Evolutionary conservation across 345 rosid species (phyloP).

Genomic region (Cardamine occulta): DNA sequence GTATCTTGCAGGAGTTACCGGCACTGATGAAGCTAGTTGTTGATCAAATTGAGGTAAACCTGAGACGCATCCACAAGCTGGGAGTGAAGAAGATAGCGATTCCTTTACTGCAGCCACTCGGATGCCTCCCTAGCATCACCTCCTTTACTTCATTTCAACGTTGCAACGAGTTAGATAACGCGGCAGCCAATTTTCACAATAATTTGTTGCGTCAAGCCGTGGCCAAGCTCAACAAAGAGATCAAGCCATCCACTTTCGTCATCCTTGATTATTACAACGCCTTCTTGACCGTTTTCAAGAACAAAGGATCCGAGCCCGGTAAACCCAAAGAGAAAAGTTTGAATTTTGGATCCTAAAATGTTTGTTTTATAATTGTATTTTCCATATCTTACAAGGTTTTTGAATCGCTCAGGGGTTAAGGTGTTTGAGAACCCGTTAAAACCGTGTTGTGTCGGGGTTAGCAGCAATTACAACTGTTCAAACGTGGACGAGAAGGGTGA

Average conservation of each 20-base stretch:
- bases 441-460: slow-evolving; percentile 62
- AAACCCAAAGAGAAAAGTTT: not conserved
- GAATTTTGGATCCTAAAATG: not conserved
- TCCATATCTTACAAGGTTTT: not conserved
- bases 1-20: slow-evolving; percentile 55
- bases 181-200: slow-evolving; percentile 56
- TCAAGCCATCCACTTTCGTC: slow-evolving; percentile 46
- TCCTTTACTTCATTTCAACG: slow-evolving; percentile 40
- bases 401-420: slow-evolving; percentile 38
- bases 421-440: slow-evolving; percentile 55
- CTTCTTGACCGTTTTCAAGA: slow-evolving; percentile 53
- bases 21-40: slow-evolving; percentile 53
- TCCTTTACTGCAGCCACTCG: slow-evolving; percentile 61
- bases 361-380: not conserved
- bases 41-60: slow-evolving; percentile 52
- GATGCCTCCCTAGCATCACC: slow-evolving; percentile 71
- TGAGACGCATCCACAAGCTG: slow-evolving; percentile 52
- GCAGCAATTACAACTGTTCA: slow-evolving; percentile 46
- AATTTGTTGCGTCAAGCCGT: slow-evolving; percentile 53
- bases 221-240: slow-evolving; percentile 48
- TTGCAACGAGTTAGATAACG: slow-evolving; percentile 54
- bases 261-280: slow-evolving; percentile 61
- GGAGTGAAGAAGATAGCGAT: slow-evolving; percentile 68
- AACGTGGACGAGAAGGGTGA: slow-evolving; percentile 46
- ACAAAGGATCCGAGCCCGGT: slow-evolving; percentile 44